Evolutionary conservation across 202 grass and related monocot genomes (phyloP).

Genomic region (Setaria viridis): DNA sequence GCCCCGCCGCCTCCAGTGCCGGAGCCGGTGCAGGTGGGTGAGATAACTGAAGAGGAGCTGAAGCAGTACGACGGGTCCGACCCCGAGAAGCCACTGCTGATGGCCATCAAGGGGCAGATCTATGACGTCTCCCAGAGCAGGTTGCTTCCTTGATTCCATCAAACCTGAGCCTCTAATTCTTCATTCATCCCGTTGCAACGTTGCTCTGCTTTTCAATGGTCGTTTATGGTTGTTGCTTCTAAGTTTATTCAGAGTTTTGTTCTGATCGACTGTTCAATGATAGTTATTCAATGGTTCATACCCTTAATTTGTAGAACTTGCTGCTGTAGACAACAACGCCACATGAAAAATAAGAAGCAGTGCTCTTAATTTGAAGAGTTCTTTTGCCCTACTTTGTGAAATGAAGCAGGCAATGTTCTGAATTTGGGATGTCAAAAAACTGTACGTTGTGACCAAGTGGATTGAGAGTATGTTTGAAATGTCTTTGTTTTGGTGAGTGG

Average conservation of each 20-base stretch:
- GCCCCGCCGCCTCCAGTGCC: constrained; percentile 31
- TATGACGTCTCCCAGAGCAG: constrained; percentile 86
- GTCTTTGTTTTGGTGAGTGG: not conserved
- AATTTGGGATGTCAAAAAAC: not conserved
- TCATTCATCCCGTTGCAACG: not conserved
- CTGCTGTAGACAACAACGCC: not conserved
- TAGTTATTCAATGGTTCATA: not conserved
- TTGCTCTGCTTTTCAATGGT: not conserved
- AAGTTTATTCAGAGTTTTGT: not conserved
- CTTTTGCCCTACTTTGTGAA: not conserved
- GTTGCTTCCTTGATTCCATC: constrained; percentile 34
- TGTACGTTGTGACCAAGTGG: not conserved
- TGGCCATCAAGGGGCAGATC: constrained; percentile 95
- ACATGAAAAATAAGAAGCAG: not conserved
- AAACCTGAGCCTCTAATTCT: not conserved
- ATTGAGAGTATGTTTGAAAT: not conserved
- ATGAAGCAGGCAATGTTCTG: not conserved
- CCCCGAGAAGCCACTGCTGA: constrained; percentile 70
- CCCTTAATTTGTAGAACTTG: not conserved
- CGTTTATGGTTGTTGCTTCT: not conserved
- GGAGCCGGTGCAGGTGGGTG: constrained; percentile 64
- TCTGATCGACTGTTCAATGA: not conserved
- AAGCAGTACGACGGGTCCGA: constrained; percentile 79
- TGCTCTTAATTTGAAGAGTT: not conserved
- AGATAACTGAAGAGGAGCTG: constrained; percentile 80